phyloP scores from a whole-genome alignment of 805 yeast genomes.

The Debaryomyces maramus region DNA sequence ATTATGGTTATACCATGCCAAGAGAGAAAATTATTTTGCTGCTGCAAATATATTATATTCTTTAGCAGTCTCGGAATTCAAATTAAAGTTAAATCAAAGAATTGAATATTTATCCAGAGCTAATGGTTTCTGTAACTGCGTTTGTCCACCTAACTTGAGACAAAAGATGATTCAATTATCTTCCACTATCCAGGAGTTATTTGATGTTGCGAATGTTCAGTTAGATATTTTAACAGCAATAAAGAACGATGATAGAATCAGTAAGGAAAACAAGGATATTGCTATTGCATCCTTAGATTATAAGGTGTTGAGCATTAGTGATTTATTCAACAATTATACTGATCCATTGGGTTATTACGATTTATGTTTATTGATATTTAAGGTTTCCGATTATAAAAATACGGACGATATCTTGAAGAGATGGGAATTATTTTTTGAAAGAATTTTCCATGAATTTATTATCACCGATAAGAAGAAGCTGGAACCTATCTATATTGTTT shows the following conservation, averaged over 20 bases:
- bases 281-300: constrained; percentile 58
- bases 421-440: constrained; percentile 74
- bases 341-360: constrained; percentile 88
- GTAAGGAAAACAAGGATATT: constrained; percentile 47
- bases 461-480: constrained; percentile 17
- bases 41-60: constrained; percentile 80
- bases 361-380: constrained; percentile 73
- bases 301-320: constrained; percentile 68
- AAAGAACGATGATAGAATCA: constrained; percentile 51
- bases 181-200: constrained; percentile 68
- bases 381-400: constrained; percentile 81
- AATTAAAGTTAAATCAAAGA: constrained; percentile 66
- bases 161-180: constrained; percentile 75
- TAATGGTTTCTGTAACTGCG: constrained; percentile 86
- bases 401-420: constrained; percentile 77
- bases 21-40: constrained; percentile 69
- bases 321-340: constrained; percentile 80
- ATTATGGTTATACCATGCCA: constrained; percentile 87
- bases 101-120: constrained; percentile 90
- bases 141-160: constrained; percentile 71
- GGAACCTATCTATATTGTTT: constrained; percentile 39
- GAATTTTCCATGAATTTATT: constrained; percentile 36
- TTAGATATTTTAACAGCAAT: constrained; percentile 57
- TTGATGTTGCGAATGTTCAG: constrained; percentile 86
- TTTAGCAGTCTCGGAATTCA: constrained; percentile 72